Evolutionary conservation across 2,329 filamentous ascomycete species (phyloP).

Genomic region (Penicillium capsulatum): DNA sequence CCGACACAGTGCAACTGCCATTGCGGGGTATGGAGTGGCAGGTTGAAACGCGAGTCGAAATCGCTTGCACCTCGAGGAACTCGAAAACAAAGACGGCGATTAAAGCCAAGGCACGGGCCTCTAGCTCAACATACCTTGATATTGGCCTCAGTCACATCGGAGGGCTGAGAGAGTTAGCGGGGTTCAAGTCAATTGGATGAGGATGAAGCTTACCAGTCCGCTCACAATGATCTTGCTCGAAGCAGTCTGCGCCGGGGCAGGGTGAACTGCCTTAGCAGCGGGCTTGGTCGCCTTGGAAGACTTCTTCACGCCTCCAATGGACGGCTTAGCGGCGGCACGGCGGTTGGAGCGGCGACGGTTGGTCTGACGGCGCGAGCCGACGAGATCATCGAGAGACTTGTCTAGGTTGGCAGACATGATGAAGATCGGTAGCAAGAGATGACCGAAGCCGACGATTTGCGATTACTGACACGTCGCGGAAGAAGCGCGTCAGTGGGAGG

Average conservation of each 20-base stretch:
- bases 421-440: slow-evolving; percentile 10
- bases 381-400: slow-evolving; percentile 95
- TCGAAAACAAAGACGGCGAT: slow-evolving; percentile 57
- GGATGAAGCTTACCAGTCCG: slow-evolving; percentile 74
- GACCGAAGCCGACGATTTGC: slow-evolving; percentile 16
- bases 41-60: slow-evolving; percentile 31
- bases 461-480: slow-evolving; percentile 9
- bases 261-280: slow-evolving; percentile 53
- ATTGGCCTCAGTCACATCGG: slow-evolving; percentile 92
- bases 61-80: slow-evolving; percentile 38
- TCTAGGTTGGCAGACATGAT: slow-evolving; percentile 94
- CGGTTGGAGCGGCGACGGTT: slow-evolving; percentile 47
- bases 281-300: slow-evolving; percentile 51
- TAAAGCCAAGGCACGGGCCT: slow-evolving; percentile 68
- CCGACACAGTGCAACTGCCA: slow-evolving; percentile 25
- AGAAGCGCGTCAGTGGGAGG: slow-evolving; percentile 9
- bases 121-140: slow-evolving; percentile 99
- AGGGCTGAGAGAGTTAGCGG: slow-evolving; percentile 65
- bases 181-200: slow-evolving; percentile 11
- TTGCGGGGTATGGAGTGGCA: slow-evolving; percentile 22
- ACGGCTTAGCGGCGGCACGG: slow-evolving; percentile 51
- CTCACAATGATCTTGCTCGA: slow-evolving; percentile 98
- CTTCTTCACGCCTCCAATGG: slow-evolving; percentile 84
- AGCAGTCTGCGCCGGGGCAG: slow-evolving; percentile 59
- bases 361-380: slow-evolving; percentile 66